Evolutionary conservation across 1,284 basidiomycete species (phyloP), one percentile per base, ranked within the genome.

Genomic region (Anthracocystis walkeri): DNA sequence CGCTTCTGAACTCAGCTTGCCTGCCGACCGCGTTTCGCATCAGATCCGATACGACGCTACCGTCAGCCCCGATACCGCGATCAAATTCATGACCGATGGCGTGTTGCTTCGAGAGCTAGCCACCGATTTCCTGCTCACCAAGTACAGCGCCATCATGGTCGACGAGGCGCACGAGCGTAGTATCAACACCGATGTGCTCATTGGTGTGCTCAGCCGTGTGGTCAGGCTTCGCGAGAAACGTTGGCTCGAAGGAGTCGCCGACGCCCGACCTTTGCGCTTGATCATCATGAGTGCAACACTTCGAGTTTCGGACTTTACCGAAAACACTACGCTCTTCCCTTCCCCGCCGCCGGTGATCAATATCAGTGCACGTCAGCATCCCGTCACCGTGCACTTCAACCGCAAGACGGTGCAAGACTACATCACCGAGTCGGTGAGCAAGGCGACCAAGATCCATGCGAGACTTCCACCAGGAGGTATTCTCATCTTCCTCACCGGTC

Each of bases 31-130:
- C 21, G 93, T 99, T 2, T 95, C 96, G 0, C 94, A 99, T 86
- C 95, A 98, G 86, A 97, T 99, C 72, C 92, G 97, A 64, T 99
- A 99, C 85, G 96, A 97, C 72, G 93, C 93, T 0, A 97, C 94
- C 0, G 92, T 94, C 0, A 93, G 93, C 3, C 88, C 93, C 0
- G 89, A 90, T 25, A 99, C 97, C 0, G 90, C 91, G 7, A 94
- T 99, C 88, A 98, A 99, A 86, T 99, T 99, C 88, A 99, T 99
- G 96, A 99, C 97, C 2, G 97, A 99, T 82, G 97, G 97, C 88
- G 94, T 99, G 16, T 87, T 99, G 25, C 88, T 99, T 12, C 91
- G 97, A 63, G 97, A 99, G 86, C 88, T 99, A 23, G 92, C 94
- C 0, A 90, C 90, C 16, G 96, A 99, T 84, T 96, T 99, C 83